Base-by-base conservation (phyloP, 164 flowering plant species). In the Kalanchoe fedtschenkoi region DNA sequence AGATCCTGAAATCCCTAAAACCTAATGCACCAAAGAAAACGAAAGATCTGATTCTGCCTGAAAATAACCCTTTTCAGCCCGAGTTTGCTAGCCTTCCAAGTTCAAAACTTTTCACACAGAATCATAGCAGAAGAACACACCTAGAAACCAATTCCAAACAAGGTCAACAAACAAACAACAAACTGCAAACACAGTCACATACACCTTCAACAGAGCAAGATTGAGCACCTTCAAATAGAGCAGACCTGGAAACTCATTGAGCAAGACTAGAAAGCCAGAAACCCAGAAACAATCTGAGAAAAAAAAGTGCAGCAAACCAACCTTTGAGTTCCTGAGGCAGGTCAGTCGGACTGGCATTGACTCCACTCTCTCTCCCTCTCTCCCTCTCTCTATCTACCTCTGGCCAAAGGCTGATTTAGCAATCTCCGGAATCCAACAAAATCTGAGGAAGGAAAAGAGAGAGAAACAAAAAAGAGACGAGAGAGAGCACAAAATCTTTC, bases 251-350 rank as follows among this genome's bases (percentile, higher is more conserved):
- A 37, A 37, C 6, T 37, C 39, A 37, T 9, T 9, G 13, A 37
- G 39, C 39, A 37, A 37, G 6, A 37, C 39, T 8, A 37, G 39
- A 37, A n/a, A 37, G 6, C 39, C 11, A 6, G 11, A 37, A 37
- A 37, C 8, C 11, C 39, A 37, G 11, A 37, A 9, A 8, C 6
- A 37, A 37, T 5, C 11, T 37, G 14, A 37, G n/a, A 37, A 42
- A 17, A 42, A 15, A 6, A 43, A 24, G 6, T 9, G 19, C 21
- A 43, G n/a, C 22, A 6, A 43, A 43, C 29, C 4, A 47, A 47
- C 54, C 54, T 47, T 47, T 21, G 54, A 47, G 54, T 47, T 47
- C 29, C 14, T 47, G 54, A 21, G 54, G 54, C 15, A 47, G 29
- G 54, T 47, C 11, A 47, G 54, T 47, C 28, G 14, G 54, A 43